A percentile compares a stretch with the other conserved stretches of the same genome.
Conservation (phyloP, 306 rosid species). For the Inga oerstediana region DNA sequence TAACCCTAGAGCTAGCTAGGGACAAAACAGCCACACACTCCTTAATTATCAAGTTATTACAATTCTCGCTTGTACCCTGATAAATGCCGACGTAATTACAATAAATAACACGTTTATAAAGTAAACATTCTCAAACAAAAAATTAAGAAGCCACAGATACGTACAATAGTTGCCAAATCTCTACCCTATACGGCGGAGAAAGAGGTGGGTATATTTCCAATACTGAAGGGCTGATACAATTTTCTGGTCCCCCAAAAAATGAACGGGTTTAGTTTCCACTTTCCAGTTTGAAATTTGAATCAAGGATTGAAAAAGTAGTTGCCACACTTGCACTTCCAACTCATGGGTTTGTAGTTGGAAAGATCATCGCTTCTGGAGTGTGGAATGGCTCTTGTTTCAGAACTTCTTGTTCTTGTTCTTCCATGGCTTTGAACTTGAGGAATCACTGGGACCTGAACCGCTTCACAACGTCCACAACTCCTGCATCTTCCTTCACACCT, state of each 20-base stretch:
- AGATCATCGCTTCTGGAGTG: constrained; percentile 59
- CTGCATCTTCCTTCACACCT: constrained; percentile 62
- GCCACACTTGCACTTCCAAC: constrained; percentile 92
- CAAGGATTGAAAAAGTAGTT: constrained; percentile 67
- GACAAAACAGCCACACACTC: neutral
- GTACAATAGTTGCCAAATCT: constrained; percentile 25
- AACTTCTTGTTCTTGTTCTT: neutral
- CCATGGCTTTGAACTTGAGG: constrained; percentile 44
- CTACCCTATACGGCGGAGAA: constrained; percentile 17
- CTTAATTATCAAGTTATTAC: neutral
- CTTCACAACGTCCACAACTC: constrained; percentile 36
- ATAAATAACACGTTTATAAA: neutral
- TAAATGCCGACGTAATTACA: neutral
- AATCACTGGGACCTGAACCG: neutral
- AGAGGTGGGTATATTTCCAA: neutral
- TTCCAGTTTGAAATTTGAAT: constrained; percentile 11
- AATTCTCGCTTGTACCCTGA: neutral
- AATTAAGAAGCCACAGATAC: neutral
- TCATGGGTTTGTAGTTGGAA: constrained; percentile 82
- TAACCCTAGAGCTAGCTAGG: neutral
- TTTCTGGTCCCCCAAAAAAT: constrained; percentile 6
- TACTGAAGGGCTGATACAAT: neutral
- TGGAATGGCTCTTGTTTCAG: constrained; percentile 15
- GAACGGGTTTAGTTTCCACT: neutral
- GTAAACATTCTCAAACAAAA: neutral